Base-by-base conservation (phyloP, 1,139 yeast genomes). In the Yamadazyma dushanensis region DNA sequence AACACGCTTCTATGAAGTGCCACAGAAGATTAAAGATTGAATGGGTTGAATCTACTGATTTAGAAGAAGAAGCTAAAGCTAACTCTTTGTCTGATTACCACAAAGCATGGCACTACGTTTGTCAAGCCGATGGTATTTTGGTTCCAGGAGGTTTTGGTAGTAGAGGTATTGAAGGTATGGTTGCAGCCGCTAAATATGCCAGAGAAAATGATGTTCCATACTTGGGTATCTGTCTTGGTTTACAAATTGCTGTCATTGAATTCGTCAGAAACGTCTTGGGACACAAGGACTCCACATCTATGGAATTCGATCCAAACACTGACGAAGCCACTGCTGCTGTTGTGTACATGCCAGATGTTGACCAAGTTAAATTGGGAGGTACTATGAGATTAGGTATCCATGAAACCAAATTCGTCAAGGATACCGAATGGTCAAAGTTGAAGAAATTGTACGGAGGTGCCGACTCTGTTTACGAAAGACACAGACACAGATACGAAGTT, bases 111-210 rank as follows among this genome's bases (percentile, higher is more conserved):
- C 94, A 88, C 55, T 73, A 76, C 50, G 82, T 94, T 49, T 88
- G 96, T 60, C 81, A 86, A 54, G 96, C 98, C 16, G 96, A 94
- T 61, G 98, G 98, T 63, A 86, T 94, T 47, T 76, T 94, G 45
- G 96, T 94, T 40, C 98, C 99, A 27, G 99, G 99, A 56, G 99
- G 99, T 2, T 94, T 94, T 57, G 99, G 99, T 44, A 69, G 80
- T 37, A 83, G 98, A 64, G 99, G 99, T 65, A 88, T 89, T 44
- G 97, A 92, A 68, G 98, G 98, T 55, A 94, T 94, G 99, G 72
- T 94, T 60, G 72, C 89, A 23, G 98, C 97, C 44, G 96, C 97
- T 38, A 84, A 86, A 61, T 94, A 95, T 82, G 98, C 98, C 16
- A 83, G 99, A 68, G 96, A 86, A 63, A 89, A 89, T 67, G 76